Evolutionary conservation across 371 early-diverging fungal species (phyloP).

Genomic region (Mucor racemosus): DNA sequence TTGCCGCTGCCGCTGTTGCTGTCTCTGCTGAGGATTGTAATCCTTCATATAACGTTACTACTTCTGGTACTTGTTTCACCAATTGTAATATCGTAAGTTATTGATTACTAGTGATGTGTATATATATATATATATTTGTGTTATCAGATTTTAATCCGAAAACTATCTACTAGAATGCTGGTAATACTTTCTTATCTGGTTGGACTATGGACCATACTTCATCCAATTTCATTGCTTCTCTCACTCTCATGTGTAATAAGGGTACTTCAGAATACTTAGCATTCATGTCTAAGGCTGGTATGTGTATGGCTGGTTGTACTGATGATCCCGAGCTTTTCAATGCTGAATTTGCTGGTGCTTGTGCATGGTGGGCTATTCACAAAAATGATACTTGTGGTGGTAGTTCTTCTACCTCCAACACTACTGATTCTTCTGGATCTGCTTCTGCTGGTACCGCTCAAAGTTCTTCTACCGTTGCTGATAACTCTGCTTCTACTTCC

Average conservation of each 20-base stretch:
- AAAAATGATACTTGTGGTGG: constrained; percentile 25
- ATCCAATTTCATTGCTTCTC: constrained; percentile 35
- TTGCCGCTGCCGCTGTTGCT: constrained; percentile 21
- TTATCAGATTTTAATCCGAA: background rate
- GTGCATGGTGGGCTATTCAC: constrained; percentile 27
- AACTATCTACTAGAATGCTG: constrained; percentile 8
- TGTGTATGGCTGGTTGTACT: constrained; percentile 39
- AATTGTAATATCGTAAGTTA: constrained; percentile 31
- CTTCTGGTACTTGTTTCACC: constrained; percentile 32
- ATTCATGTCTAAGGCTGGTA: constrained; percentile 46
- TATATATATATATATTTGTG: background rate
- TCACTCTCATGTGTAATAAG: constrained; percentile 34
- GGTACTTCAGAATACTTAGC: constrained; percentile 26
- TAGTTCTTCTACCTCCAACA: constrained; percentile 6
- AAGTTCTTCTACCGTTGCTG: background rate
- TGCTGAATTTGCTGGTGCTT: constrained; percentile 30
- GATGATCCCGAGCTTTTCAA: constrained; percentile 18
- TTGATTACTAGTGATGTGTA: background rate
- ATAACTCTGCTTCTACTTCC: constrained; percentile 5
- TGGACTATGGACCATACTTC: constrained; percentile 37
- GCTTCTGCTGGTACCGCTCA: background rate
- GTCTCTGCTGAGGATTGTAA: constrained; percentile 30
- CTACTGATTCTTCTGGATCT: constrained; percentile 2
- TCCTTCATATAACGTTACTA: constrained; percentile 36
- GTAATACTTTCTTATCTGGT: constrained; percentile 12